phyloP scores from a whole-genome alignment of 495 filamentous ascomycete species.

The Neurospora africana region DNA sequence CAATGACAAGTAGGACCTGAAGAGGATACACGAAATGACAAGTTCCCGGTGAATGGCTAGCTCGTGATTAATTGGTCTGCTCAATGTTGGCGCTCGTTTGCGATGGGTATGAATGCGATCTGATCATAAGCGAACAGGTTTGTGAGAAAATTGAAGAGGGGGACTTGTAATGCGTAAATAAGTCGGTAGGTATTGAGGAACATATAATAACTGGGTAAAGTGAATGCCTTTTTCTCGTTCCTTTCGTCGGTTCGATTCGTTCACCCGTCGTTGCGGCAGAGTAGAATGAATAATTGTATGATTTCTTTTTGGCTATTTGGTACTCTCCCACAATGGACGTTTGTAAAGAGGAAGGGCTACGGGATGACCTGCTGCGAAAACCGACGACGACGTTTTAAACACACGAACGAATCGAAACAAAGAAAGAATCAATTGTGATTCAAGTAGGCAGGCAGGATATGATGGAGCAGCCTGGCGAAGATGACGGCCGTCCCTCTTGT shows the following conservation, averaged over 20 bases:
- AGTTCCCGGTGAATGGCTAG: neutral
- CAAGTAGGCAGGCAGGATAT: neutral
- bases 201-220: neutral
- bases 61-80: neutral
- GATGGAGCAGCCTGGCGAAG: neutral
- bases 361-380: neutral
- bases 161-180: neutral
- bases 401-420: neutral
- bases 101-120: neutral
- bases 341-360: neutral
- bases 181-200: neutral
- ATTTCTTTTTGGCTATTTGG: neutral
- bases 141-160: neutral
- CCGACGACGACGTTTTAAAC: neutral
- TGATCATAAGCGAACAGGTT: neutral
- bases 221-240: neutral
- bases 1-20: neutral
- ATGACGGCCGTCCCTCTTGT: neutral
- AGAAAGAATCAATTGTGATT: neutral
- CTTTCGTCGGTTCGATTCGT: neutral
- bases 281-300: neutral
- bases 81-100: neutral
- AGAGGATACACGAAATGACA: neutral
- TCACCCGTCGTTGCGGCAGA: neutral
- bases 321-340: neutral